Conservation (phyloP, 176 grass and related monocot genomes). For the Triticum urartu region DNA sequence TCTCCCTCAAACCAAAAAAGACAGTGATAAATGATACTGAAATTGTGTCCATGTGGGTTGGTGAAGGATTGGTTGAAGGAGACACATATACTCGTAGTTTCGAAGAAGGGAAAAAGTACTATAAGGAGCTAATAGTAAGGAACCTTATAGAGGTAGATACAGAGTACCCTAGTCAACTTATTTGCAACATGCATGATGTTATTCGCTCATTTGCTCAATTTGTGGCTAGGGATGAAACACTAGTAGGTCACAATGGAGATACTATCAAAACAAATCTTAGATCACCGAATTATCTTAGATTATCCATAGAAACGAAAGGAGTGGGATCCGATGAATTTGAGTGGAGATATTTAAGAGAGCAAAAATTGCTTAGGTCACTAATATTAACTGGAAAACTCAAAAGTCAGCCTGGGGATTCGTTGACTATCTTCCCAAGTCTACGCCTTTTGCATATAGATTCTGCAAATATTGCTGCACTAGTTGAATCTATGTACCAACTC, state of each 20-base stretch:
- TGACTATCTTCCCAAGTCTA: not conserved
- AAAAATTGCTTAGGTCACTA: not conserved
- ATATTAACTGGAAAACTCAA: not conserved
- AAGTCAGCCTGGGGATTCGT: not conserved
- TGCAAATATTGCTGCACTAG: not conserved
- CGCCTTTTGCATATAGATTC: not conserved
- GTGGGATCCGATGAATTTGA: not conserved
- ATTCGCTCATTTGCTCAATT: not conserved
- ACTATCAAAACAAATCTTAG: not conserved
- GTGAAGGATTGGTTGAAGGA: no score
- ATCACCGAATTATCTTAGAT: not conserved
- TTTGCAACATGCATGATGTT: not conserved
- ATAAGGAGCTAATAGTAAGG: no score
- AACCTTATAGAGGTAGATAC: no score
- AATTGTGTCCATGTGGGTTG: no score
- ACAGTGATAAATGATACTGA: no score
- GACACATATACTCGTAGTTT: no score
- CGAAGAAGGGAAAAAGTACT: no score
- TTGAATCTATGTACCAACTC: not conserved
- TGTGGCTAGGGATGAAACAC: not conserved
- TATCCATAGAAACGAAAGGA: not conserved
- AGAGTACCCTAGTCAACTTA: fast-evolving
- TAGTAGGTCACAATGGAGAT: not conserved
- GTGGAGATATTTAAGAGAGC: not conserved
- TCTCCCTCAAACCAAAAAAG: no score